Evolutionary conservation across 169 alveolate species (phyloP).

Genomic region (Plasmodium coatneyi): DNA sequence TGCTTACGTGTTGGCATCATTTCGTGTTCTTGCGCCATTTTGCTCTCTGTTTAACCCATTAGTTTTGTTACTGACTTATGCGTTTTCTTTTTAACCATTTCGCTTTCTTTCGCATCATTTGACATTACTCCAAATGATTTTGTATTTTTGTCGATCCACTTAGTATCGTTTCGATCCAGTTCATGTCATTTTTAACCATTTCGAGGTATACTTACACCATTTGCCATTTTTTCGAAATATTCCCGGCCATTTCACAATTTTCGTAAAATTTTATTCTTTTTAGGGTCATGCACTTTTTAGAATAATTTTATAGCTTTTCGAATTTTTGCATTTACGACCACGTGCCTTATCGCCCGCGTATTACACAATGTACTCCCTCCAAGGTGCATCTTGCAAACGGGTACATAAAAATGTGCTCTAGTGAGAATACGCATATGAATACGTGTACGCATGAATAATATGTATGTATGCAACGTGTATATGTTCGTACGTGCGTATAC

Average conservation of each 20-base stretch:
- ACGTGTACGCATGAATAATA: not conserved
- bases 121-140: not conserved
- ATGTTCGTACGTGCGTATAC: not conserved
- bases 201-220: not conserved
- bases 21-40: not conserved
- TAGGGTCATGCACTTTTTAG: not conserved
- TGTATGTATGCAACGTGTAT: not conserved
- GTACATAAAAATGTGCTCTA: not conserved
- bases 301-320: slow-evolving; percentile 5
- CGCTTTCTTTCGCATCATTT: not conserved
- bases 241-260: not conserved
- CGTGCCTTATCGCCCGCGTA: not conserved
- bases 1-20: not conserved
- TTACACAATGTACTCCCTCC: not conserved
- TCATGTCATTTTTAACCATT: not conserved
- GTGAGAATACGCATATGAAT: not conserved
- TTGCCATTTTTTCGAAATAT: not conserved
- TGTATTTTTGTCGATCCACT: not conserved
- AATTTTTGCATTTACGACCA: not conserved
- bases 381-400: not conserved
- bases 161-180: not conserved
- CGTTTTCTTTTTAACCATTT: not conserved
- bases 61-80: not conserved
- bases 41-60: not conserved
- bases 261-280: not conserved